Evolutionary conservation across 768 basidiomycete species (phyloP).

Genomic region (Lactarius deliciosus): DNA sequence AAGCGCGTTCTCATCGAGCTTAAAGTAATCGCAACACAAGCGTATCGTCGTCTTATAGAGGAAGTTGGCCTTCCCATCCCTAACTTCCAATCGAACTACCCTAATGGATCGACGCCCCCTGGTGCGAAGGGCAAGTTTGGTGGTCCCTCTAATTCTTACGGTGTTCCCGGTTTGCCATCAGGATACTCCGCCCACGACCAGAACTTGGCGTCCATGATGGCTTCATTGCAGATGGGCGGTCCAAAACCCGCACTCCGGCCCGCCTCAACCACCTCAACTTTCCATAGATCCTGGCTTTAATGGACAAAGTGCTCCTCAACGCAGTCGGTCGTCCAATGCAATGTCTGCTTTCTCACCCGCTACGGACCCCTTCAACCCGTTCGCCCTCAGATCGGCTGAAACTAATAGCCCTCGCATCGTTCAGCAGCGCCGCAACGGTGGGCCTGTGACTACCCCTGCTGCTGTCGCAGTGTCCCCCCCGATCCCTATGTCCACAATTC

Average conservation of each 20-base stretch:
- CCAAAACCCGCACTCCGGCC: constrained; percentile 79
- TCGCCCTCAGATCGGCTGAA: constrained; percentile 51
- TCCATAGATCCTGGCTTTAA: constrained; percentile 68
- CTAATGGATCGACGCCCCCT: constrained; percentile 56
- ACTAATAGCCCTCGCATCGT: constrained; percentile 49
- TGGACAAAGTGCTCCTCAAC: constrained; percentile 32
- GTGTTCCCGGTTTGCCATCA: constrained; percentile 72
- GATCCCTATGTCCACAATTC: constrained; percentile 37
- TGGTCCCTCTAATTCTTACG: constrained; percentile 52
- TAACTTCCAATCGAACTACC: constrained; percentile 80
- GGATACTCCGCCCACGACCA: constrained; percentile 83
- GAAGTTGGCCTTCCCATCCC: constrained; percentile 92
- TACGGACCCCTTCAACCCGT: constrained; percentile 58
- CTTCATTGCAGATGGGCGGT: constrained; percentile 88
- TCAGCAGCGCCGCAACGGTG: constrained; percentile 47
- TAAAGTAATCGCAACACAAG: constrained; percentile 92
- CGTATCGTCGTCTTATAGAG: constrained; percentile 90
- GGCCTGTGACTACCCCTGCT: constrained; percentile 35
- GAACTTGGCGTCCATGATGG: constrained; percentile 90
- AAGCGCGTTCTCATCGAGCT: constrained; percentile 88
- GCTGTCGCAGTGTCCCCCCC: constrained; percentile 31
- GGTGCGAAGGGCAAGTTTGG: constrained; percentile 58
- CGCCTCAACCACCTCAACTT: constrained; percentile 67
- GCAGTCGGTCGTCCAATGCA: constrained; percentile 39
- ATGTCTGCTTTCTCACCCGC: constrained; percentile 51